Conservation (phyloP, 2,329 filamentous ascomycete species). For the Penicillium corylophilum region DNA sequence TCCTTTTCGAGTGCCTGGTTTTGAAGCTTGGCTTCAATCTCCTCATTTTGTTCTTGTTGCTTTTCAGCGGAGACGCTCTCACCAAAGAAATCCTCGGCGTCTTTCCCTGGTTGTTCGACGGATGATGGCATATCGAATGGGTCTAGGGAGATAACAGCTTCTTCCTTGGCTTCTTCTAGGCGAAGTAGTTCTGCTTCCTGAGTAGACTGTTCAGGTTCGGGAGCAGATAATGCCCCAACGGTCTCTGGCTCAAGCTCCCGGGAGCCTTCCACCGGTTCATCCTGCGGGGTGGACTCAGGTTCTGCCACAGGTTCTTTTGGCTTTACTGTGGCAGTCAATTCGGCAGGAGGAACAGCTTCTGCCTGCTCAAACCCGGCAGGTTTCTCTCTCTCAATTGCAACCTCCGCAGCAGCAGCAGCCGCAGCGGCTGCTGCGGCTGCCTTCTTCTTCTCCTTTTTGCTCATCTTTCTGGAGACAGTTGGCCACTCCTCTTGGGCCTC, state of each 20-base stretch:
- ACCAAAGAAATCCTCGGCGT: background rate
- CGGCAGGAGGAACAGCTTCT: background rate
- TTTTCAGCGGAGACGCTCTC: background rate
- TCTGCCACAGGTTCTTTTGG: background rate
- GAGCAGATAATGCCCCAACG: background rate
- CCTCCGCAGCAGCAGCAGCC: constrained; percentile 14
- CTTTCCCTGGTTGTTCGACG: background rate
- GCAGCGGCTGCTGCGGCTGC: constrained; percentile 13
- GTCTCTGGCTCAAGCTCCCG: background rate
- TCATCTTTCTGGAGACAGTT: constrained; percentile 24
- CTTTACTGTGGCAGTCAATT: background rate
- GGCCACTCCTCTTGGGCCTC: constrained; percentile 7
- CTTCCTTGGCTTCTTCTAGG: background rate
- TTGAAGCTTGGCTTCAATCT: background rate
- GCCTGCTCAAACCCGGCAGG: constrained; percentile 1
- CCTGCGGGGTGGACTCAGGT: background rate
- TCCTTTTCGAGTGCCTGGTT: background rate
- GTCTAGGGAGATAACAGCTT: background rate
- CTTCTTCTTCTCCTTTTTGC: constrained; percentile 30
- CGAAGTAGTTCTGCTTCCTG: background rate
- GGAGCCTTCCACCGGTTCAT: background rate
- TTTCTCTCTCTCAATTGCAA: constrained; percentile 8
- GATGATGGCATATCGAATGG: background rate
- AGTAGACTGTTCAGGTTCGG: background rate
- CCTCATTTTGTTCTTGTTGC: background rate